Base-by-base conservation (phyloP, 495 filamentous ascomycete genomes). In the Penicillium chermesinum region DNA sequence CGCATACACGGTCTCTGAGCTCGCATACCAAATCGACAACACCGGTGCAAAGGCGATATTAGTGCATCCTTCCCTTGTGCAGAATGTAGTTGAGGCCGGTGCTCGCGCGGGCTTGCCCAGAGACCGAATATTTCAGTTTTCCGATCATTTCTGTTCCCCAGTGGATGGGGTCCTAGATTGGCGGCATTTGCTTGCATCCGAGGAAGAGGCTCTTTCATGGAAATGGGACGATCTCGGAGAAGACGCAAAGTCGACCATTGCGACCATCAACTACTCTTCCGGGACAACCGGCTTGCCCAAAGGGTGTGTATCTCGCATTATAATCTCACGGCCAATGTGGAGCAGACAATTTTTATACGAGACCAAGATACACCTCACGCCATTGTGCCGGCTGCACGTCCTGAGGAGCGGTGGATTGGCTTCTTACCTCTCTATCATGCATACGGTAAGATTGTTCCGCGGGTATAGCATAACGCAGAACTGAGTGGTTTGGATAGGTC, bases 261-360 rank as follows among this genome's bases (percentile, higher is more conserved):
- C 70, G 12, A 67, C 70, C 4, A 55, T 73, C 32, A 74, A 74
- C 42, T 75, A 72, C 50, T 67, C 62, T 9, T 73, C 70, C 3
- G 73, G 73, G 8, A 78, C 75, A 1, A 78, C 75, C 0, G 75
- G 75, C 20, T 52, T 75, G 10, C 71, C 73, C 8, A 77, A 77
- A 49, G 73, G 38, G 73, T 75, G 8, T 66, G 64, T 50, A 72
- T 75, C 37, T 67, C 64, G 2, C 73, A 75, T 49, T 27, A 41
- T 8, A 75, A 75, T 48, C 67, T 72, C 49, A 60, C 74, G 35
- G 46, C 68, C 46, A 75, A 76, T 44, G 58, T 63, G 42, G 64
- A 63, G n/a, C 39, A 41, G 13, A 41, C 39, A 10, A 22, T 22
- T 2, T 22, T 25, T 7, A 41, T 59, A 57, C 39, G 49, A 60